Base-by-base conservation (phyloP, 1,139 yeast species). In the Candida gigantensis region DNA sequence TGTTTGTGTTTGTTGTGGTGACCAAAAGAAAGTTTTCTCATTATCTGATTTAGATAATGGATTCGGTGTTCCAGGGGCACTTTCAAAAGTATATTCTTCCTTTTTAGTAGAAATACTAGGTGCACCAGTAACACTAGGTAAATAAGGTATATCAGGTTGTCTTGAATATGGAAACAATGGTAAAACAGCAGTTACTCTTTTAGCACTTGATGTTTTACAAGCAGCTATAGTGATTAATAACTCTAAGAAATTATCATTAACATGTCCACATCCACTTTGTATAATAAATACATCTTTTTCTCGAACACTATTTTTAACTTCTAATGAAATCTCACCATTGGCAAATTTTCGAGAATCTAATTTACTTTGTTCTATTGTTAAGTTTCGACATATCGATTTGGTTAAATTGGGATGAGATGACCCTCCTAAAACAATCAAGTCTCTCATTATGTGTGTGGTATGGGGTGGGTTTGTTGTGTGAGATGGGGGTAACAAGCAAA, bases 151-250 rank as follows among this genome's bases (percentile, higher is more conserved):
- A 60, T 90, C 97, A 2, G 96, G 95, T 62, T 94, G 99, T 55
- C 99, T 74, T 1, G 96, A 86, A 59, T 94, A 94, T 15, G 97
- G 97, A 60, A 94, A 92, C 45, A 88, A 72, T 5, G 99, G 98
- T 60, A 92, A 70, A 24, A 94, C 96, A 0, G 96, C 97, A 2
- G 97, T 90, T 28, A 90, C 96, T 47, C 95, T 75, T 44, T 79
- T 82, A 10, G 98, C 97, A 48, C 95, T 84, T 3, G 98, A 96
- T 20, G 94, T 85, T 57, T 92, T 92, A 62, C 97, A 90, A 5
- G 98, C 98, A 12, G 95, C 84, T 34, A 94, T 79, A 73, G 88
- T 81, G 49, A 94, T 85, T 49, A 92, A 65, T 36, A 94, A 70
- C 62, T 94, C 97, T 58, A 94, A 76, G 50, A 94, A 84, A 53